These are phyloP conservation scores for Leccinum arenicola DNA, from an alignment of 768 basidiomycete genomes.

Conservation along the genomic window DNA sequence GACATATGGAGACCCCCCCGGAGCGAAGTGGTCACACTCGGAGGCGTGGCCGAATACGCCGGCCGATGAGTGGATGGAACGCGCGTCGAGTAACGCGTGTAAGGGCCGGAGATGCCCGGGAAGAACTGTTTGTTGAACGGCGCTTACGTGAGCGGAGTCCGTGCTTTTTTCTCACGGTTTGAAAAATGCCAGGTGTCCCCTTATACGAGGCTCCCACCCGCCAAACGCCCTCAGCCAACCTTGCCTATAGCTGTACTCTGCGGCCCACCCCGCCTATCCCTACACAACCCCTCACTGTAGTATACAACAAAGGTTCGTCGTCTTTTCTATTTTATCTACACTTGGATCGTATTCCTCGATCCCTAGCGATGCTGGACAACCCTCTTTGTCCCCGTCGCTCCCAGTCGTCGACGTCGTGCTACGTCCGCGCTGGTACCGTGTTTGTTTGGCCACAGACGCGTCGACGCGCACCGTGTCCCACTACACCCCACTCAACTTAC, in stretches of 20 bases:
- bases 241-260: constrained; percentile 37
- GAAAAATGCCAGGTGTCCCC: constrained; percentile 26
- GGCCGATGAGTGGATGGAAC: constrained; percentile 12
- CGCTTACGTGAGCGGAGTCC: constrained; percentile 34
- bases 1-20: constrained; percentile 15
- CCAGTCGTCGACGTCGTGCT: constrained; percentile 27
- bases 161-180: constrained; percentile 36
- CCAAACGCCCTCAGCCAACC: constrained; percentile 36
- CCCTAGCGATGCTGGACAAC: constrained; percentile 13
- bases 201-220: constrained; percentile 38
- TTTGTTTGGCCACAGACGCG: constrained; percentile 42
- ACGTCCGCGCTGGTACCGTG: constrained; percentile 17
- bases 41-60: constrained; percentile 18
- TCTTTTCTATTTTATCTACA: constrained; percentile 19
- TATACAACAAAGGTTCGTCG: constrained; percentile 30
- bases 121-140: constrained; percentile 30
- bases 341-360: constrained; percentile 26
- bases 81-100: constrained; percentile 9
- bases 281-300: constrained; percentile 24
- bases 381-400: constrained; percentile 8
- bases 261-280: constrained; percentile 33
- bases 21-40: constrained; percentile 7
- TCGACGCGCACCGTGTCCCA: constrained; percentile 31
- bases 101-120: constrained; percentile 26
- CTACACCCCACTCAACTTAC: constrained; percentile 27